Base-by-base conservation (phyloP, 441 rosid species). In the Sinapis alba region DNA sequence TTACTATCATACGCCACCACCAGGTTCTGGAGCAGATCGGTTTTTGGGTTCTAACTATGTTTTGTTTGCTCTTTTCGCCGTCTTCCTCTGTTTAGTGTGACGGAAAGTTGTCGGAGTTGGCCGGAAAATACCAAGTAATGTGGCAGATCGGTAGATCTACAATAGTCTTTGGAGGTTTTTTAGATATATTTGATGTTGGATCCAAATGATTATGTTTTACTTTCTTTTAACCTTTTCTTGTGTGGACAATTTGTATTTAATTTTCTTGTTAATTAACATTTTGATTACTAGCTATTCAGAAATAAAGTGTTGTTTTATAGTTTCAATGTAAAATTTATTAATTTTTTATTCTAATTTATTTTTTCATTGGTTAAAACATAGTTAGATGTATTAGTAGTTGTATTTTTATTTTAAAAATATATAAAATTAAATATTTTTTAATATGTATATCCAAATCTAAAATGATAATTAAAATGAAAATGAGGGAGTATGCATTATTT, bases 1-100 rank as follows among this genome's bases (percentile, higher is more conserved):
- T 68, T 94, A 88, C 85, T 92, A 81, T 74, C 69, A 92, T 57
- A 89, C 19, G 63, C 95, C 98, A 28, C 97, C 98, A 8, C 88
- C 93, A 12, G 47, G 7, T 65, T 80, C 92, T 16, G 80, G 72
- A 0, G 77, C 88, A 34, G 11, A 26, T 19, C 81, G 73, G 66
- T 30, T 76, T 23, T 30, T 50, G 64, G 20, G 57, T 62, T 75
- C 80, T 41, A 19, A 16, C 61, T 76, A 79, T 36, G 6, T 62
- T 50, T 7, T n/a, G 13, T 21, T 26, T 53, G 51, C 34, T 32
- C 12, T 68, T 27, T 59, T 75, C 5, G 15, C 76, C 65, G 60
- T 81, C 4, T 32, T 81, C 0, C 57, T 78, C 71, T 53, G 74
- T 76, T 65, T 82, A 19, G 68, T 84, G 72, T 85, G 77, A 81